Evolutionary conservation across 371 early-diverging fungal species (phyloP).

Genomic region (Apophysomyces trapeziformis): DNA sequence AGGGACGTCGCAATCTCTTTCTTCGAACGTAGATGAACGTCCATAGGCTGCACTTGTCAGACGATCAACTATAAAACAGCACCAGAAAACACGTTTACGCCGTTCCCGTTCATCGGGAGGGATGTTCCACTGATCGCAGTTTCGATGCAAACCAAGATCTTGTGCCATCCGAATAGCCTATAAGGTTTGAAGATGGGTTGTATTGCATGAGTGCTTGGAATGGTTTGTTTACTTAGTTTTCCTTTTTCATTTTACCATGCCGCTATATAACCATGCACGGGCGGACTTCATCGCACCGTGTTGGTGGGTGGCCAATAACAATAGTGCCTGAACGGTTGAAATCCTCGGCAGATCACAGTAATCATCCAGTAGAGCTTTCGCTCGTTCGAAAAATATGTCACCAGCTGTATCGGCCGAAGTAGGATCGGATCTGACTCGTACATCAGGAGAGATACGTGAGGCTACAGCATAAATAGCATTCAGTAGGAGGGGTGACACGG

Average conservation of each 20-base stretch:
- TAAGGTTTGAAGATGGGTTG: neutral
- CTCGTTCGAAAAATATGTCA: constrained; percentile 51
- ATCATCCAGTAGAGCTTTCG: constrained; percentile 53
- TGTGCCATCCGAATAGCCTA: constrained; percentile 60
- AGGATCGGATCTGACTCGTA: constrained; percentile 40
- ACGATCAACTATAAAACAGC: constrained; percentile 53
- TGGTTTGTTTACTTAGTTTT: neutral
- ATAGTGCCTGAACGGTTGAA: constrained; percentile 63
- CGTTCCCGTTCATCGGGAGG: constrained; percentile 46
- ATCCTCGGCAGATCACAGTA: constrained; percentile 61
- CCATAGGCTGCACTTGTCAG: constrained; percentile 48
- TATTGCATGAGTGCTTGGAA: neutral
- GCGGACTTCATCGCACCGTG: constrained; percentile 56
- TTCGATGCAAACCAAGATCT: constrained; percentile 50
- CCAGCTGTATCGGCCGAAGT: constrained; percentile 44
- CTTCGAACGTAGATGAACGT: constrained; percentile 45
- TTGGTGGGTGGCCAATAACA: constrained; percentile 58
- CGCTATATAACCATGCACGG: constrained; percentile 55
- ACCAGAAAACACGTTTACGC: constrained; percentile 57
- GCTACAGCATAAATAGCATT: constrained; percentile 58
- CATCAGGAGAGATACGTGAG: constrained; percentile 47
- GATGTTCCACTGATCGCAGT: constrained; percentile 51
- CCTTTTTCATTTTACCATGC: constrained; percentile 40
- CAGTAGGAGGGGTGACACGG: constrained; percentile 46
- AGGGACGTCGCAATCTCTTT: constrained; percentile 52